These are phyloP conservation scores for Plasmodium fragile DNA, from an alignment of 169 alveolate genomes.

Conservation along the genomic window DNA sequence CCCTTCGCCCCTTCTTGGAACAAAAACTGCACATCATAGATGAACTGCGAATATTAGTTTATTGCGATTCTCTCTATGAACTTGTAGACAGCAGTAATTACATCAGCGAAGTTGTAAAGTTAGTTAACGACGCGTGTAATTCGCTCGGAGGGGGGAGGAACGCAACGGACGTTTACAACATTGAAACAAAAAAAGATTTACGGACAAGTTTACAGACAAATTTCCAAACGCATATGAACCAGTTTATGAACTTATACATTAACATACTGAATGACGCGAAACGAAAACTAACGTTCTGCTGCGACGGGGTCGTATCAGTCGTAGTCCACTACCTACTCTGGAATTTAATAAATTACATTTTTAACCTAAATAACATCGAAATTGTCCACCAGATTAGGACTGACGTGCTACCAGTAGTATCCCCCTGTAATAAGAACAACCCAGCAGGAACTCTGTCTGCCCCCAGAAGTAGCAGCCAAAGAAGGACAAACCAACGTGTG, in stretches of 20 bases:
- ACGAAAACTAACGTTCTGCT: slow-evolving; percentile 62
- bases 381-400: slow-evolving; percentile 33
- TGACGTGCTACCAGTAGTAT: slow-evolving; percentile 28
- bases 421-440: background rate
- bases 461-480: background rate
- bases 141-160: background rate
- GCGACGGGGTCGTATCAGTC: slow-evolving; percentile 54
- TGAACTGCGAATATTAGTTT: slow-evolving; percentile 55
- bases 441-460: background rate
- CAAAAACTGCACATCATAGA: slow-evolving; percentile 33
- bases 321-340: slow-evolving; percentile 60
- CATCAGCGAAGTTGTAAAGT: slow-evolving; percentile 36
- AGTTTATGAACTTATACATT: slow-evolving; percentile 48
- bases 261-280: slow-evolving; percentile 62
- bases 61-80: slow-evolving; percentile 63
- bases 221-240: slow-evolving; percentile 23
- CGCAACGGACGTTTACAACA: background rate
- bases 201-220: background rate
- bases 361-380: slow-evolving; percentile 71
- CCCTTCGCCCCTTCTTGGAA: slow-evolving; percentile 23
- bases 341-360: slow-evolving; percentile 72
- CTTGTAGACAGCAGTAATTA: slow-evolving; percentile 68
- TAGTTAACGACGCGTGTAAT: slow-evolving; percentile 31
- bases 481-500: background rate
- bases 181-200: slow-evolving; percentile 7